Evolutionary conservation across 208 protist genomes (phyloP).

Genomic region (Phytomonas serpens): DNA sequence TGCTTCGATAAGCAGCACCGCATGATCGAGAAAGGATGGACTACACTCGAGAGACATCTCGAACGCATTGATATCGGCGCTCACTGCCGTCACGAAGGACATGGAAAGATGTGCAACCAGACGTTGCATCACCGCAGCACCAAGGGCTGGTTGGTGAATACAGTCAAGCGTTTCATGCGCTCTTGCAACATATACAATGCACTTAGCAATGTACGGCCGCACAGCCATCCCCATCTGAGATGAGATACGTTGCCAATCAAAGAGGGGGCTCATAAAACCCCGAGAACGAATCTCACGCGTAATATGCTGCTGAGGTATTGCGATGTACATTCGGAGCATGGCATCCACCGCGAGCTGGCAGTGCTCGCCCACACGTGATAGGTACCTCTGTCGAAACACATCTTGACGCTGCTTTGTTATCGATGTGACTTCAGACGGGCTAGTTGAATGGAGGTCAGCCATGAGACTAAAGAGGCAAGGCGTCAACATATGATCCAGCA

Average conservation of each 20-base stretch:
- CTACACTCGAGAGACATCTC: constrained; percentile 81
- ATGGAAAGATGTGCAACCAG: constrained; percentile 62
- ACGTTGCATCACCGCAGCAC: constrained; percentile 58
- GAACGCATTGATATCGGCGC: constrained; percentile 59
- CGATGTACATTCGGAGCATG: constrained; percentile 68
- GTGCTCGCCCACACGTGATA: constrained; percentile 71
- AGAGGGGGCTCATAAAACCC: constrained; percentile 61
- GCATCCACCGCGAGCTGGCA: constrained; percentile 75
- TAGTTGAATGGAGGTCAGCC: constrained; percentile 24
- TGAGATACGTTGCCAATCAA: constrained; percentile 82
- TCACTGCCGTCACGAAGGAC: constrained; percentile 54
- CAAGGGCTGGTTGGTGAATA: constrained; percentile 68
- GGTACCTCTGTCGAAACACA: constrained; percentile 39
- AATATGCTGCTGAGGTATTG: constrained; percentile 62
- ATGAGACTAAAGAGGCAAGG: constrained; percentile 67
- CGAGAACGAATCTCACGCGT: constrained; percentile 40
- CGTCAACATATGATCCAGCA: constrained; percentile 54
- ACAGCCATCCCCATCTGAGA: constrained; percentile 46
- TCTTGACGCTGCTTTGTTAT: constrained; percentile 20
- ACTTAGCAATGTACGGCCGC: constrained; percentile 70
- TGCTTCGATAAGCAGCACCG: constrained; percentile 63
- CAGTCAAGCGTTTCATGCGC: constrained; percentile 61
- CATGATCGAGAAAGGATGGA: constrained; percentile 50
- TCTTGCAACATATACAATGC: constrained; percentile 56
- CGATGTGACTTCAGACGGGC: constrained; percentile 10